Percentiles rank a stretch among this genome's conserved stretches.
phyloP scores from a whole-genome alignment of 306 rosid species.

The Prunus padus region DNA sequence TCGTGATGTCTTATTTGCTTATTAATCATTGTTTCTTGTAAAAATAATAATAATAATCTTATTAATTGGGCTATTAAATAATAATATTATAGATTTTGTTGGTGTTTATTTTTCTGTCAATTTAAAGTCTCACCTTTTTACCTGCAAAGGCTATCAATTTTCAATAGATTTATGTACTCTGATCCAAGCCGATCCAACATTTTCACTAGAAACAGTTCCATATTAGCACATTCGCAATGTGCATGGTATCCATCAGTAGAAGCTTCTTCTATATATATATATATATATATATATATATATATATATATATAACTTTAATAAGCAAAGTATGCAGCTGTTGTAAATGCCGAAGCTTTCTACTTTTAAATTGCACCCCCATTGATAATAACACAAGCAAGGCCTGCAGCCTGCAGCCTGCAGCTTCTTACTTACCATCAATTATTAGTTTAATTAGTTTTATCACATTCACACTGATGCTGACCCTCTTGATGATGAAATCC shows the following conservation, averaged over 20 bases:
- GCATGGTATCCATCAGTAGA: not conserved
- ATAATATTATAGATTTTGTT: no score
- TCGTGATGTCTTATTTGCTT: no score
- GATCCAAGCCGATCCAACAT: not conserved
- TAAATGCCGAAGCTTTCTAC: not conserved
- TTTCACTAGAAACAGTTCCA: not conserved
- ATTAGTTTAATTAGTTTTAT: slow-evolving; percentile 1
- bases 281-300: no score
- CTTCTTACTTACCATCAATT: slow-evolving; percentile 5
- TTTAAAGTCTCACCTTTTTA: no score
- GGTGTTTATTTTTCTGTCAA: no score
- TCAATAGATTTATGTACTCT: no score
- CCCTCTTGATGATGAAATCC: slow-evolving; percentile 8
- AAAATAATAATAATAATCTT: no score
- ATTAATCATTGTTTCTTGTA: no score
- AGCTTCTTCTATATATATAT: not conserved
- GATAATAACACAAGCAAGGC: not conserved
- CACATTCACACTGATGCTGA: not conserved
- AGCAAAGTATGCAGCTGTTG: not conserved
- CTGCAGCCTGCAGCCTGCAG: slow-evolving; percentile 3
- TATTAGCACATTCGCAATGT: not conserved
- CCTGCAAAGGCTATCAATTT: no score
- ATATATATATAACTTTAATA: no score
- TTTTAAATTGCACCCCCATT: not conserved
- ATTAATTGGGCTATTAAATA: no score